Evolutionary conservation across 192 early-diverging fungal species (phyloP).

Genomic region (Podila epigama): DNA sequence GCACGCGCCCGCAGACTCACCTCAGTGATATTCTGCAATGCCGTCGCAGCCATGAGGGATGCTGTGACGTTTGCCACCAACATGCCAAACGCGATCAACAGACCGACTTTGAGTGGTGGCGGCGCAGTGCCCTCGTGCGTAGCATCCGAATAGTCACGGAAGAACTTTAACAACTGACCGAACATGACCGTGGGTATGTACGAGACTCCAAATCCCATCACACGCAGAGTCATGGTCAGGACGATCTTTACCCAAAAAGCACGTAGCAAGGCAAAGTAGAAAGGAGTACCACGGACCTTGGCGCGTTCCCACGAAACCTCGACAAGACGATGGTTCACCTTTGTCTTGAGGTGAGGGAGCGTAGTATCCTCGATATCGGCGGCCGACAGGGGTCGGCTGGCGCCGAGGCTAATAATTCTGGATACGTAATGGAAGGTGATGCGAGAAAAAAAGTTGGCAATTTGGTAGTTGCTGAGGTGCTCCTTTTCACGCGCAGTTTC

Average conservation of each 20-base stretch:
- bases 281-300: neutral
- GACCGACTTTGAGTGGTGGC: conserved; percentile 10
- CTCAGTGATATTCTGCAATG: conserved; percentile 50
- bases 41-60: neutral
- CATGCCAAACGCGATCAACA: conserved; percentile 22
- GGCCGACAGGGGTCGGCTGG: conserved; percentile 19
- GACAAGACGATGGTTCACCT: conserved; percentile 17
- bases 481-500: conserved; percentile 28
- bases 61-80: conserved; percentile 7
- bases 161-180: conserved; percentile 20
- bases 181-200: conserved; percentile 22
- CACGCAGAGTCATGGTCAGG: neutral
- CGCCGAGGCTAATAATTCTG: conserved; percentile 16
- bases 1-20: conserved; percentile 72
- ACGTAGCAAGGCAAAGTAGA: conserved; percentile 10
- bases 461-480: conserved; percentile 8
- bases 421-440: conserved; percentile 11
- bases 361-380: conserved; percentile 12
- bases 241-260: conserved; percentile 5
- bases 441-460: conserved; percentile 25
- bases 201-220: neutral
- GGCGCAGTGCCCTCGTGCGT: neutral
- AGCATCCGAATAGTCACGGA: conserved; percentile 22
- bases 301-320: conserved; percentile 1
- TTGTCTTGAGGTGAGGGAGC: neutral